These are phyloP conservation scores for Hemisphaericaspora lyxosophila DNA, from an alignment of 1,139 yeast genomes.

Conservation along the genomic window DNA sequence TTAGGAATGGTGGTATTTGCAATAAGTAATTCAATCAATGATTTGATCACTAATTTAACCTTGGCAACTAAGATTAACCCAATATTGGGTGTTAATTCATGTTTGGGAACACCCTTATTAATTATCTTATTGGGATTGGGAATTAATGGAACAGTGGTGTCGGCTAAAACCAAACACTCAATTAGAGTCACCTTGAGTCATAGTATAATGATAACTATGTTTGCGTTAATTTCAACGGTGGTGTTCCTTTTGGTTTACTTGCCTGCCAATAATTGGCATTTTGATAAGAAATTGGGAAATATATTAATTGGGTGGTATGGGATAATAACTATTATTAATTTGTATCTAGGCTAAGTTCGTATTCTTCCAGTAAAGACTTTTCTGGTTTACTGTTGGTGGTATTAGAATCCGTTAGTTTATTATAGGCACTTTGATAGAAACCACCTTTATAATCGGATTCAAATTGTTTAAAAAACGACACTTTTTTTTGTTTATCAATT, in stretches of 20 bases:
- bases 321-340: slow-evolving; percentile 19
- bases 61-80: slow-evolving; percentile 36
- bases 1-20: slow-evolving; percentile 43
- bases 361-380: not conserved
- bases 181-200: slow-evolving; percentile 25
- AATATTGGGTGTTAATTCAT: slow-evolving; percentile 39
- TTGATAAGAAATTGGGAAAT: slow-evolving; percentile 32
- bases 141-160: slow-evolving; percentile 29
- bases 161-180: slow-evolving; percentile 12
- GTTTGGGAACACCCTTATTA: slow-evolving; percentile 44
- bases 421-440: slow-evolving; percentile 3
- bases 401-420: slow-evolving; percentile 3
- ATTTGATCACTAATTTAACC: slow-evolving; percentile 41
- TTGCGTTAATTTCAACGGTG: slow-evolving; percentile 27
- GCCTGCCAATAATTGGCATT: slow-evolving; percentile 35
- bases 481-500: slow-evolving; percentile 13
- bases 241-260: slow-evolving; percentile 27
- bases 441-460: slow-evolving; percentile 5
- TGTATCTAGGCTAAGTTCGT: slow-evolving; percentile 14
- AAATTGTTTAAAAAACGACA: slow-evolving; percentile 14
- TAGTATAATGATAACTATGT: slow-evolving; percentile 27
- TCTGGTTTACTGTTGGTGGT: not conserved
- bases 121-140: slow-evolving; percentile 42
- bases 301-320: slow-evolving; percentile 24
- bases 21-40: slow-evolving; percentile 41